A percentile compares a stretch with the other conserved stretches of the same genome.
Evolutionary conservation across 345 rosid species (phyloP).

Genomic region (Toxicodendron radicans): DNA sequence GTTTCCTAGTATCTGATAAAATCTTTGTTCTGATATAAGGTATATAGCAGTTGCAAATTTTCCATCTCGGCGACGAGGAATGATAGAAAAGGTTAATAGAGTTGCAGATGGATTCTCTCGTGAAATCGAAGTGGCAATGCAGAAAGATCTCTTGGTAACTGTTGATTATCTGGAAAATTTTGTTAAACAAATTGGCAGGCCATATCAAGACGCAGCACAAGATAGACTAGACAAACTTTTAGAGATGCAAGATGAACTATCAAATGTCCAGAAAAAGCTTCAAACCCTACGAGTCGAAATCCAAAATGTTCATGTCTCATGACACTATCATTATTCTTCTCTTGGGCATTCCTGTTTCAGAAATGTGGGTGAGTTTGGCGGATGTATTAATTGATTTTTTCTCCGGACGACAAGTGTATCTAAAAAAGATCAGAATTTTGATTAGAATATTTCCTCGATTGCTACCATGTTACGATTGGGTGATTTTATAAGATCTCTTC

Average conservation of each 20-base stretch:
- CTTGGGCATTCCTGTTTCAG: background rate
- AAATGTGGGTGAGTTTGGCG: too few species aligned
- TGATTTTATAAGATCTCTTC: background rate
- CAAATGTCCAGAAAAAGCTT: slow-evolving; percentile 45
- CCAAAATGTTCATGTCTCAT: slow-evolving; percentile 72
- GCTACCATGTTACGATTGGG: background rate
- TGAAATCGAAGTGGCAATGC: slow-evolving; percentile 90
- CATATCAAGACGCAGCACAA: slow-evolving; percentile 78
- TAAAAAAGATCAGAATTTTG: too few species aligned
- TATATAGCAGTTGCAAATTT: slow-evolving; percentile 73
- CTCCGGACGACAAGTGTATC: background rate
- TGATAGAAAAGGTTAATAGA: slow-evolving; percentile 64
- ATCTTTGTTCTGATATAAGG: slow-evolving; percentile 37
- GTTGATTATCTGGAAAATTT: slow-evolving; percentile 49
- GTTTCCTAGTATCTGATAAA: background rate
- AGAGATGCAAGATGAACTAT: slow-evolving; percentile 52
- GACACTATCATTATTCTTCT: background rate
- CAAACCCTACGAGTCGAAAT: slow-evolving; percentile 62
- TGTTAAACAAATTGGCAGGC: slow-evolving; percentile 58
- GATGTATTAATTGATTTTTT: too few species aligned
- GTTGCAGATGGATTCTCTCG: slow-evolving; percentile 61
- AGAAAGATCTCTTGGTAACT: slow-evolving; percentile 67
- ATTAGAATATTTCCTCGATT: background rate
- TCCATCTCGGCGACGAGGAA: slow-evolving; percentile 62
- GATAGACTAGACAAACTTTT: slow-evolving; percentile 54